Base-by-base conservation (phyloP, 441 rosid species). In the Pelargonium cotyledonis region DNA sequence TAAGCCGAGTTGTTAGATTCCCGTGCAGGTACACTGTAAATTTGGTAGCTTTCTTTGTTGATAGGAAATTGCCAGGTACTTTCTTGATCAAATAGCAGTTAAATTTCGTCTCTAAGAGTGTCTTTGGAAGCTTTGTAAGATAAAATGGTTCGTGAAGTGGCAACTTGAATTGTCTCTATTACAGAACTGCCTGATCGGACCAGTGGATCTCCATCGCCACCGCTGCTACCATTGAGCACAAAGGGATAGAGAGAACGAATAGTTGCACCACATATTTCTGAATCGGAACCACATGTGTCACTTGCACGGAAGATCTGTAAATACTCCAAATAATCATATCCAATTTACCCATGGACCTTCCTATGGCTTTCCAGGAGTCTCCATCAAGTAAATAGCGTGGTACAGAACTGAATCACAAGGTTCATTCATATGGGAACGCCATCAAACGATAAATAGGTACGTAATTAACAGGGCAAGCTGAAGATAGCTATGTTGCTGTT, bases 1-100 rank as follows among this genome's bases (percentile, higher is more conserved):
- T 63, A 40, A 63, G 64, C 63, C 6, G 26, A 26, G 40, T 51
- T 67, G 53, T 71, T 69, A 68, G 38, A 71, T 31, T 71, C 51
- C 44, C 67, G 14, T 77, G 72, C 82, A 85, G 89, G 87, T 83
- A 83, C 70, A 83, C 89, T 43, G 85, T 85, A 73, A 85, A 80
- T 69, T 75, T 80, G 75, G 80, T 83, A 41, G 72, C 70, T 8
- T 78, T 80, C 72, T 83, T 65, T 65, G 63, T 81, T 26, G 84
- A 83, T 78, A 72, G 60, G 66, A 85, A 83, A 70, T 75, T 85
- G 68, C 81, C 84, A 64, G 86, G 89, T 83, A 31, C 38, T 31
- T 31, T 26, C 31, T 26, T 2, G 31, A 26, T 26, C 31, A 26
- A 26, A 26, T 51, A 53, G 75, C 69, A 14, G 53, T 41, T 43